Conservation (phyloP, 1,139 yeast species). For the Yamadazyma friedrichii region DNA sequence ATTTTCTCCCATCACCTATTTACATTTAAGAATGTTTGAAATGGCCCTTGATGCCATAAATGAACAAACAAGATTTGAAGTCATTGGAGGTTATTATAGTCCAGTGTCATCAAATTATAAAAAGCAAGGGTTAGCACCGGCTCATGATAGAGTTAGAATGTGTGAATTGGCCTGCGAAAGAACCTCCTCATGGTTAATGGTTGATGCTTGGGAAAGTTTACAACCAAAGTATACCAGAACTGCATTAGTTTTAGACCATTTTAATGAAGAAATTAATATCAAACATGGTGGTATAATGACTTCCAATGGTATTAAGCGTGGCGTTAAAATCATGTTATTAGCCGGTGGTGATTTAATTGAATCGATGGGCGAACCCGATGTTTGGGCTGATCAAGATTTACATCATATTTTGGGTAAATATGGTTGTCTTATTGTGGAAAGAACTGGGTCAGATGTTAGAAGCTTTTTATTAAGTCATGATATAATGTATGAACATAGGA, state of each 20-base stretch:
- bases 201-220: constrained; percentile 97
- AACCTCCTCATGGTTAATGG: constrained; percentile 97
- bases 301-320: constrained; percentile 70
- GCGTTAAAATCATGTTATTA: constrained; percentile 90
- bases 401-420: constrained; percentile 94
- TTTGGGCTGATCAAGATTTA: constrained; percentile 95
- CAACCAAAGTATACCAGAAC: constrained; percentile 92
- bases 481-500: constrained; percentile 93
- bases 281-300: constrained; percentile 84
- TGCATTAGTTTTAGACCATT: constrained; percentile 93
- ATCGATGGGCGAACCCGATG: constrained; percentile 99
- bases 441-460: constrained; percentile 96
- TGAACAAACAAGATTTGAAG: constrained; percentile 91
- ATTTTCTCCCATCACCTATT: constrained; percentile 90
- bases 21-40: constrained; percentile 95
- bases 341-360: constrained; percentile 98
- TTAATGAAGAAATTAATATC: constrained; percentile 90
- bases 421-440: constrained; percentile 93
- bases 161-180: constrained; percentile 97
- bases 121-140: constrained; percentile 88
- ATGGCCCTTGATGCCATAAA: constrained; percentile 96
- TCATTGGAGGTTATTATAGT: constrained; percentile 95
- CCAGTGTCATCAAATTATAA: constrained; percentile 94
- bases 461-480: constrained; percentile 89
- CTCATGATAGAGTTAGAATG: constrained; percentile 92